A percentile compares a stretch with the other conserved stretches of the same genome.
These are phyloP conservation scores for Penicillium herquei DNA, from an alignment of 495 filamentous ascomycete genomes.

Conservation along the genomic window DNA sequence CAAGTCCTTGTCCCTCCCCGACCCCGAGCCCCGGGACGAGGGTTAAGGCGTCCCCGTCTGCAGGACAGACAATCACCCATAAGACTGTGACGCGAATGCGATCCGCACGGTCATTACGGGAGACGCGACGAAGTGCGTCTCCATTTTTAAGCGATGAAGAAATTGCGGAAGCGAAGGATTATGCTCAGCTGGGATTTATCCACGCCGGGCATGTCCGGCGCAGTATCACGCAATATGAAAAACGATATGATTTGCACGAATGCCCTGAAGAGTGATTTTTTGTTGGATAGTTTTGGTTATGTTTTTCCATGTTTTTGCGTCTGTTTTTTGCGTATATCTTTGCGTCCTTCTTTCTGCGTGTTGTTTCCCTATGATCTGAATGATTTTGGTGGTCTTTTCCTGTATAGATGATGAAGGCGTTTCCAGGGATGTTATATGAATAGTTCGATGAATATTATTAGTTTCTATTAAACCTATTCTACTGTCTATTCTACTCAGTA, in stretches of 20 bases:
- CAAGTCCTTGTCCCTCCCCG: constrained; percentile 69
- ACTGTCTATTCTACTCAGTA: too few species aligned
- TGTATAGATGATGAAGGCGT: neutral
- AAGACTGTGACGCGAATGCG: constrained; percentile 62
- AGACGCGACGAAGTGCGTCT: constrained; percentile 25
- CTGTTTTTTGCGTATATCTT: neutral
- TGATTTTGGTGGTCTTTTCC: neutral
- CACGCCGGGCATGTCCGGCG: constrained; percentile 20
- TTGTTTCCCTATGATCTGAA: neutral
- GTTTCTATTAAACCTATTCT: too few species aligned
- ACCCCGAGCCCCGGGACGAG: constrained; percentile 65
- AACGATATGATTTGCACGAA: constrained; percentile 32
- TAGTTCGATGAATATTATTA: too few species aligned
- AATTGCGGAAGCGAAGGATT: neutral
- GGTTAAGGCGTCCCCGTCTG: constrained; percentile 68
- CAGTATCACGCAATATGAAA: constrained; percentile 28
- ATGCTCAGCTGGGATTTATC: neutral
- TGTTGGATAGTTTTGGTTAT: neutral
- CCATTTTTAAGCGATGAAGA: constrained; percentile 5
- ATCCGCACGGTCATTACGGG: constrained; percentile 58
- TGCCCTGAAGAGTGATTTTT: constrained; percentile 25
- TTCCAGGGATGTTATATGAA: too few species aligned
- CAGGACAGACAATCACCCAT: constrained; percentile 64
- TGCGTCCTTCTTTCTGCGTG: neutral
- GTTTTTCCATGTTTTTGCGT: neutral